Base-by-base conservation (phyloP, 2,329 filamentous ascomycete genomes). In the Trichoderma aggressivum region DNA sequence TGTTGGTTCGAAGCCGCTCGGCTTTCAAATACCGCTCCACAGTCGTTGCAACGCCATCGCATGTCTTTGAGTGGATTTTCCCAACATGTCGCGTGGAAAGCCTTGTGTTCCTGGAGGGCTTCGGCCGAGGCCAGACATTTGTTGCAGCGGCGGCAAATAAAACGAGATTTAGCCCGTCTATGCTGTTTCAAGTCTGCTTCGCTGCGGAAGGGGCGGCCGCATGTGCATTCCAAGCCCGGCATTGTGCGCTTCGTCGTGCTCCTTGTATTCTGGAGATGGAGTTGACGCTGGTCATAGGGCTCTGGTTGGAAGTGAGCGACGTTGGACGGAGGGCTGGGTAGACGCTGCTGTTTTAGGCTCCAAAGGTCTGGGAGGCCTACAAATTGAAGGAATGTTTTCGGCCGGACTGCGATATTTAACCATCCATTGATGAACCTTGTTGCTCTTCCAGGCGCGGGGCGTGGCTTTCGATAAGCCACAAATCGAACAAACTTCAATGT, bases 71-170 rank as follows among this genome's bases (percentile, higher is more conserved):
- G 4, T 21, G 30, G 43, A 26, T 30, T 12, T 18, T 62, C 16
- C 16, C n/a, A 30, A 21, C 65, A 68, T 8, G 53, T 14, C 47
- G n/a, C 47, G 2, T 7, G 36, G n/a, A 26, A 11, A 18, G 26
- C 18, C 14, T 5, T 26, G 11, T 68, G 65, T 34, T 34, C 8
- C 28, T 1, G 5, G 3, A 32, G 1, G 1, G 7, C 21, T 21
- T 50, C 5, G 2, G 16, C 21, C 2, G 12, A 21, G 39, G 39
- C 39, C 16, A 68, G 39, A 26, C 65, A 68, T 24, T 18, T 26
- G 26, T 68, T 68, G 55, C 65, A 68, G 14, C n/a, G 12, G 5
- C n/a, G 30, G 65, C 65, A 68, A 11, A 68, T 68, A 26, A 26
- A 26, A n/a, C 18, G 55, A 30, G 36, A 26, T 34, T 43, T 26